A percentile compares a stretch with the other conserved stretches of the same genome.
phyloP scores from a whole-genome alignment of 345 rosid genomes.

The Noccaea bulbosa region DNA sequence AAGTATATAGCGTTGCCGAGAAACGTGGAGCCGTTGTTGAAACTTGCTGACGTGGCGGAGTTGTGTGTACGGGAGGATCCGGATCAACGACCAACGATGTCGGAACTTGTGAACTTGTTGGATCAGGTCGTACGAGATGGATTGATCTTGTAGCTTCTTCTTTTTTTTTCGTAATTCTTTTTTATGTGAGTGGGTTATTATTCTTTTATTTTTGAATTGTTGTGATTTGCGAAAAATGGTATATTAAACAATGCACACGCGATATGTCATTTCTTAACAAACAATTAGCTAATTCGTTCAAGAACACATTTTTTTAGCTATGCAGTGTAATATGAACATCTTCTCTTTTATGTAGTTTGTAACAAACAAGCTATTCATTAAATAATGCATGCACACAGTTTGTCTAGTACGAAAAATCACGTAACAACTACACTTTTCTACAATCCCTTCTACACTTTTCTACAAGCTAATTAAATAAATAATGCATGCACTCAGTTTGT shows the following conservation, averaged over 20 bases:
- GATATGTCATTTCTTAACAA: background rate
- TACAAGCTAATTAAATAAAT: too few relatives aligned
- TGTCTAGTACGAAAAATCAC: background rate
- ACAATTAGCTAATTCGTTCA: background rate
- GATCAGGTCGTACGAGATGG: constrained; percentile 73
- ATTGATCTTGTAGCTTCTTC: constrained; percentile 51
- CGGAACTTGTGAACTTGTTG: constrained; percentile 64
- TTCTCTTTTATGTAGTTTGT: too few relatives aligned
- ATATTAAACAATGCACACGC: background rate
- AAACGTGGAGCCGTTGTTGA: constrained; percentile 84
- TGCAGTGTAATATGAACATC: too few relatives aligned
- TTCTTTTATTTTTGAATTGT: constrained; percentile 17
- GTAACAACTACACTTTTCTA: background rate
- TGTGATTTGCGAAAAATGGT: background rate
- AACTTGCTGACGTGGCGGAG: constrained; percentile 79
- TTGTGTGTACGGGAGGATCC: constrained; percentile 70
- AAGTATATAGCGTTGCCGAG: constrained; percentile 63
- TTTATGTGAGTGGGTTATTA: background rate
- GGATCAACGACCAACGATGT: constrained; percentile 66
- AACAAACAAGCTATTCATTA: too few relatives aligned
- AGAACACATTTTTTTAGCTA: background rate
- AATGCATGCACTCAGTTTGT: too few relatives aligned
- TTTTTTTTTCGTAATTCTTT: background rate
- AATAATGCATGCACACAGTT: too few relatives aligned
- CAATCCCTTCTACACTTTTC: too few relatives aligned